phyloP scores from a whole-genome alignment of 331 rosid species.

The Stylosanthes scabra region DNA sequence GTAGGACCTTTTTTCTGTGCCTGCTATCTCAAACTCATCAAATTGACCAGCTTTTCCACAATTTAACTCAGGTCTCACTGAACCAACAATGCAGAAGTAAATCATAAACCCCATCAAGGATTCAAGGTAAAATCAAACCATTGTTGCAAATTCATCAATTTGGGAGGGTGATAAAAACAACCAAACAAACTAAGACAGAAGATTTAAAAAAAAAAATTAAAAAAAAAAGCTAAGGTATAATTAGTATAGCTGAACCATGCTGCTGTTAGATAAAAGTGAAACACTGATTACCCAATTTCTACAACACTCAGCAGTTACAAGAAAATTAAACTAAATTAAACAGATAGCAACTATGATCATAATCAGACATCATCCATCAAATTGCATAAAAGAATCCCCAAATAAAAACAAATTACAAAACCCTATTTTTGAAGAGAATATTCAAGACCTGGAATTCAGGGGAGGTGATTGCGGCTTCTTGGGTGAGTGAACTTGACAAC shows the following conservation, averaged over 20 bases:
- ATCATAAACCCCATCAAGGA: conserved; percentile 18
- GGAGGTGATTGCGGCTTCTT: background rate
- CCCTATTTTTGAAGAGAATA: conserved; percentile 6
- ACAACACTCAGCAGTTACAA: conserved; percentile 29
- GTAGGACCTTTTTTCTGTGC: conserved; percentile 38
- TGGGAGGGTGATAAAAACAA: background rate
- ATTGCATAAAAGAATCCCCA: background rate
- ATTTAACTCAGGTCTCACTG: conserved; percentile 28
- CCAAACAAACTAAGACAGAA: background rate
- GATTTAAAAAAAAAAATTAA: background rate
- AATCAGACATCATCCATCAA: conserved; percentile 9
- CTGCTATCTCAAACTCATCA: conserved; percentile 46
- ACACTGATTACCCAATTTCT: conserved; percentile 32
- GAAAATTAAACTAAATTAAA: background rate
- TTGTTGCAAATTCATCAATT: conserved; percentile 3
- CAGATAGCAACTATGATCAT: conserved; percentile 34
- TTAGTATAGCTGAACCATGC: conserved; percentile 17
- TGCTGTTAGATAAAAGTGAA: conserved; percentile 1
- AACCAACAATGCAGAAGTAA: conserved; percentile 38
- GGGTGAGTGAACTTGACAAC: background rate
- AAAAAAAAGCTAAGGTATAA: background rate
- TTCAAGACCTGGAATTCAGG: conserved; percentile 24
- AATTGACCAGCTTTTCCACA: conserved; percentile 33
- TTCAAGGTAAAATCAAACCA: conserved; percentile 18
- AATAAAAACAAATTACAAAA: conserved; percentile 8